Base-by-base conservation (phyloP, 371 early-diverging fungal genomes). In the Syncephalastrum contaminatum region DNA sequence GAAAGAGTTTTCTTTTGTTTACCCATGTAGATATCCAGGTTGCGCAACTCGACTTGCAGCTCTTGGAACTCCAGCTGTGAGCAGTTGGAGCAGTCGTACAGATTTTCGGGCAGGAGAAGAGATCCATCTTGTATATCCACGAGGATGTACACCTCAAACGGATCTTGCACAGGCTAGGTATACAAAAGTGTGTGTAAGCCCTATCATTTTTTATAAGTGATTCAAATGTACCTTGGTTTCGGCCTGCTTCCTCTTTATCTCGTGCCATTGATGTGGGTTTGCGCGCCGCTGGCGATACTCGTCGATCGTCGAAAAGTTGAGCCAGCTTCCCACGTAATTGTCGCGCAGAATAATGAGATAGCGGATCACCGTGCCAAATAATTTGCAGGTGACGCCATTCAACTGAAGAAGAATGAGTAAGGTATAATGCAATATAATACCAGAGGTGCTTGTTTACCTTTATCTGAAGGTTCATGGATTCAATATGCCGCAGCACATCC, bases 261-360 rank as follows among this genome's bases (percentile, higher is more conserved):
- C 74, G 18, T 75, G 65, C 48, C 73, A 73, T 47, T 73, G 70
- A 2, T 63, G 64, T 12, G 73, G 77, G 21, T 88, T 81, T 6
- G 59, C 56, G 41, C 81, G 62, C 14, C 75, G 75, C 46, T 66
- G 57, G 18, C 88, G 80, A 64, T 90, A 94, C 59, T 92, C 92
- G 4, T 90, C 90, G 49, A 87, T 72, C 0, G 88, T 89, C 0
- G 83, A 77, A 65, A 88, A 88, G 56, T 85, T 82, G 5, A 80
- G 65, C 66, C 78, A 82, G 6, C 77, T 73, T 16, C 92, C 94
- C 49, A 88, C 80, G 57, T 91, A 94, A 56, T 94, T 94, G 44
- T 87, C 88, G 45, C 82, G 83, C 10, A 93, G 56, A 15, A 87
- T 80, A n/a, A 93, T 69, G 1, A 91, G 59, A 52, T 89, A 86